Percentiles rank a stretch among this genome's conserved stretches.
These are phyloP conservation scores for Pyracantha coccinea DNA, from an alignment of 331 rosid genomes.

Conservation along the genomic window DNA sequence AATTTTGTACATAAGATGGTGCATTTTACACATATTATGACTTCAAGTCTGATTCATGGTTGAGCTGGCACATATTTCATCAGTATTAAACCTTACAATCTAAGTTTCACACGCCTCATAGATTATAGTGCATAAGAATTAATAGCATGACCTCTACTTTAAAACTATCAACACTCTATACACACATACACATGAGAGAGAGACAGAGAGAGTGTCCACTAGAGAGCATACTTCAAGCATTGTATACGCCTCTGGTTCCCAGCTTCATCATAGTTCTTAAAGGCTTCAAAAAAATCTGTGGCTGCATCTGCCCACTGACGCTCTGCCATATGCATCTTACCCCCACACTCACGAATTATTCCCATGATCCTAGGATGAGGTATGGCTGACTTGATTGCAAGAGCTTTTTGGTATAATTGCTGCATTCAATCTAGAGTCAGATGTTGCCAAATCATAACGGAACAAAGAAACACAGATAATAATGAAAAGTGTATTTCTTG, in stretches of 20 bases:
- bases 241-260: conserved; percentile 98
- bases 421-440: conserved; percentile 36
- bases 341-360: conserved; percentile 95
- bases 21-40: background rate
- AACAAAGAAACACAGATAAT: conserved; percentile 1
- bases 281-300: conserved; percentile 97
- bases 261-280: conserved; percentile 95
- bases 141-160: too few species aligned
- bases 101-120: background rate
- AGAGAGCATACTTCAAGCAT: conserved; percentile 68
- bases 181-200: too few species aligned
- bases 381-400: conserved; percentile 92
- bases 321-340: conserved; percentile 99
- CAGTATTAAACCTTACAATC: background rate
- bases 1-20: background rate
- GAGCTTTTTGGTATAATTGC: conserved; percentile 98
- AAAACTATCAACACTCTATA: too few species aligned
- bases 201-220: too few species aligned
- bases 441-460: conserved; percentile 2
- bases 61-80: background rate
- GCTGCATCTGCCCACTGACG: conserved; percentile 99
- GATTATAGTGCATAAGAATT: background rate
- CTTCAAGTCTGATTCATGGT: background rate
- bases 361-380: conserved; percentile 99
- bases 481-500: background rate